These are phyloP conservation scores for Artomyces pyxidatus DNA, from an alignment of 768 basidiomycete genomes.

Conservation along the genomic window DNA sequence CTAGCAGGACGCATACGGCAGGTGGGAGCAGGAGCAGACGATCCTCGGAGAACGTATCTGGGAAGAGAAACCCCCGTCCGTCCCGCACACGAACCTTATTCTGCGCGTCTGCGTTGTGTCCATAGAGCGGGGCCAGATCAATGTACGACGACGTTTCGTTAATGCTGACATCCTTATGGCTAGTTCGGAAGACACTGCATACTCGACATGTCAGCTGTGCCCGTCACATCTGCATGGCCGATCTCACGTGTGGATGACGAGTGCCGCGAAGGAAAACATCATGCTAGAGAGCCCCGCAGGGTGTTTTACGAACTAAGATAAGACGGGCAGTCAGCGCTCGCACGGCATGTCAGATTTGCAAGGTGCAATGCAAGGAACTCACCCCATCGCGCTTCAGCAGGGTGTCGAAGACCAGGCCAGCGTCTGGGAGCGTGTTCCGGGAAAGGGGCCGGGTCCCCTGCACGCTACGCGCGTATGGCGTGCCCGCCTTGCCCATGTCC, in stretches of 20 bases:
- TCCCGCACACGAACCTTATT: slow-evolving; percentile 46
- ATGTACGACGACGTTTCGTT: slow-evolving; percentile 87
- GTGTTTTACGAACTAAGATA: slow-evolving; percentile 56
- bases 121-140: slow-evolving; percentile 79
- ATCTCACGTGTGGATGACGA: slow-evolving; percentile 68
- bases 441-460: slow-evolving; percentile 62
- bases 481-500: slow-evolving; percentile 68
- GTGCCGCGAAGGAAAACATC: slow-evolving; percentile 77
- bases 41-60: slow-evolving; percentile 75
- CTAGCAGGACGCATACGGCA: slow-evolving; percentile 58
- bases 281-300: slow-evolving; percentile 72
- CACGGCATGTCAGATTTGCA: not conserved
- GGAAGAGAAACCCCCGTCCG: slow-evolving; percentile 59
- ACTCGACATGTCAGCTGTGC: no score
- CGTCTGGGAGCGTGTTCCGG: slow-evolving; percentile 62
- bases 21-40: slow-evolving; percentile 75
- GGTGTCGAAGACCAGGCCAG: slow-evolving; percentile 75
- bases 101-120: slow-evolving; percentile 55
- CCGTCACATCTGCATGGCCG: no score
- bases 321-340: no score
- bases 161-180: slow-evolving; percentile 52
- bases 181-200: slow-evolving; percentile 82
- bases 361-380: slow-evolving; percentile 3
- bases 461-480: slow-evolving; percentile 75
- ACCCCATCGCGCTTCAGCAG: slow-evolving; percentile 68